Base-by-base conservation (phyloP, 371 early-diverging fungal genomes). In the Apophysomyces elegans region DNA sequence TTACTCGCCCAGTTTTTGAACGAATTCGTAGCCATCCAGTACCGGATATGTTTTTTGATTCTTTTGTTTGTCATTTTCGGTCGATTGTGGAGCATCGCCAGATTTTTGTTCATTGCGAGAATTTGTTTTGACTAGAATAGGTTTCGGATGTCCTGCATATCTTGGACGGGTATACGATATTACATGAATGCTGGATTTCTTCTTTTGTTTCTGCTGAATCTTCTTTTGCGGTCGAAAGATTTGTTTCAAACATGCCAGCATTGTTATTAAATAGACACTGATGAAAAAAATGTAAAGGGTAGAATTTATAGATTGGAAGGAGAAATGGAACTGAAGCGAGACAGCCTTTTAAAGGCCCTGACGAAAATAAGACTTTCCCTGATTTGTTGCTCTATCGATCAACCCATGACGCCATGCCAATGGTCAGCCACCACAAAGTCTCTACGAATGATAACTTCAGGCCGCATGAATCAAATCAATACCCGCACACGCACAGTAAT, bases 1-100 rank as follows among this genome's bases (percentile, higher is more conserved):
- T 73, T 81, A 85, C 88, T 88, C 88, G 59, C 88, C 88, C 74
- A 87, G 80, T 59, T 85, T 85, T 21, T 72, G 69, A 16, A 85
- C 37, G 26, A 87, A 67, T 32, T 63, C 62, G 65, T 76, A 87
- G 14, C 74, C 67, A 36, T 84, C 81, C 11, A 86, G 66, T 9
- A 73, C 80, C 1, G 71, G 77, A 56, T 78, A 81, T 2, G 32
- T n/a, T 1, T 21, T 21, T 50, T 50, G 54, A 26, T 5, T 50
- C 9, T 26, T 16, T 26, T 50, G 54, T 2, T 50, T 50, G 21
- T 50, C 21, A 7, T 21, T 26, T 6, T 9, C 18, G 9, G 2
- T 50, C 21, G 21, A 50, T 18, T 21, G 54, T 21, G 54, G 11
- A 50, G 21, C 6, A 18, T 8, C 54, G 16, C 9, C 21, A 0